Evolutionary conservation across 1,284 basidiomycete genomes (phyloP).

Genomic region (Trichosporon inkin): DNA sequence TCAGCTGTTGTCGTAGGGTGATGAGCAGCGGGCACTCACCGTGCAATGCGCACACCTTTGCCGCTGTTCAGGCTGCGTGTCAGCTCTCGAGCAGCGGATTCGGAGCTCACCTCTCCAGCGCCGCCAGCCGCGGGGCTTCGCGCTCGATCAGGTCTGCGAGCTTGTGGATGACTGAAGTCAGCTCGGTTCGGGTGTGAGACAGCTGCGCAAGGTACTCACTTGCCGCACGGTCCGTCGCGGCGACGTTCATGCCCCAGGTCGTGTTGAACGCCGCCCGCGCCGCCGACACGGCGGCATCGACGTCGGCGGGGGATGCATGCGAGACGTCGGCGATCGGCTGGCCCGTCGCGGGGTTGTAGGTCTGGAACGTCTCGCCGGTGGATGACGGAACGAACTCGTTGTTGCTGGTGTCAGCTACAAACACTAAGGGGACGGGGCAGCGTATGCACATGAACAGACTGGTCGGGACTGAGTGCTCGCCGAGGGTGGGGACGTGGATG

Average conservation of each 20-base stretch:
- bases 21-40: conserved; percentile 44
- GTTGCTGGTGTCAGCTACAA: conserved; percentile 29
- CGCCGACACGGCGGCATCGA: conserved; percentile 75
- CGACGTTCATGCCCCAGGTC: conserved; percentile 83
- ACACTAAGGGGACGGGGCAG: not conserved
- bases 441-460: conserved; percentile 69
- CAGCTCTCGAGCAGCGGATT: conserved; percentile 36
- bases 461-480: conserved; percentile 62
- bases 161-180: conserved; percentile 61
- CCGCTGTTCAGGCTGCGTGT: conserved; percentile 64
- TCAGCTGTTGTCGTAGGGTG: no score
- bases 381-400: conserved; percentile 36
- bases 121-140: conserved; percentile 64
- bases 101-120: conserved; percentile 58
- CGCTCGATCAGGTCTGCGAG: conserved; percentile 88
- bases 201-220: conserved; percentile 30
- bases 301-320: conserved; percentile 57
- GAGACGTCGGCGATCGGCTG: conserved; percentile 43
- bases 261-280: conserved; percentile 77
- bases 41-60: conserved; percentile 73
- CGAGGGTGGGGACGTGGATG: conserved; percentile 26
- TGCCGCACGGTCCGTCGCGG: conserved; percentile 72
- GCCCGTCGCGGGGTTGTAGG: conserved; percentile 56
- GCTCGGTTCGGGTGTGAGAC: not conserved
- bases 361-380: conserved; percentile 31